Evolutionary conservation across 495 filamentous ascomycete species (phyloP).

Genomic region (Penicillium mononematosum): DNA sequence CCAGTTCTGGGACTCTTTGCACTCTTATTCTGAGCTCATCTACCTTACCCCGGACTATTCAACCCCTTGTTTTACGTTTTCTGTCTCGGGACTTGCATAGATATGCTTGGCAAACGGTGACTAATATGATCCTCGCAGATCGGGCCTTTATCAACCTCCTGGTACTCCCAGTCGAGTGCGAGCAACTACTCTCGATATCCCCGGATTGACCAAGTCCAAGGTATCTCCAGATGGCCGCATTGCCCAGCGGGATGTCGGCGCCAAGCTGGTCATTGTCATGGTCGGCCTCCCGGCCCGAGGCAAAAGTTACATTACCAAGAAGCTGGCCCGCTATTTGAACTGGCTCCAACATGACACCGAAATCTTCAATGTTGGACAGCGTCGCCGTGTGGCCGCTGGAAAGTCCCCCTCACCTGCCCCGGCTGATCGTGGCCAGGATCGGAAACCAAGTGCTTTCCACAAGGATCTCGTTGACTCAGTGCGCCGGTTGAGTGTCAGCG

Average conservation of each 20-base stretch:
- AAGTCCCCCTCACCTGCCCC: slow-evolving; percentile 42
- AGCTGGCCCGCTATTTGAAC: slow-evolving; percentile 89
- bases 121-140: slow-evolving; percentile 17
- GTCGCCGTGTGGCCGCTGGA: slow-evolving; percentile 76
- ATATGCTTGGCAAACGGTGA: not conserved
- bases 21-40: not conserved
- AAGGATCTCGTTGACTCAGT: slow-evolving; percentile 46
- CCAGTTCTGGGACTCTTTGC: not conserved
- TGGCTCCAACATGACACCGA: slow-evolving; percentile 94
- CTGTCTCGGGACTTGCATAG: not conserved
- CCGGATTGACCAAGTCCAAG: slow-evolving; percentile 85
- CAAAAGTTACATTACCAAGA: slow-evolving; percentile 98
- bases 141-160: slow-evolving; percentile 37
- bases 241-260: slow-evolving; percentile 84
- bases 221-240: slow-evolving; percentile 94
- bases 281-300: slow-evolving; percentile 92
- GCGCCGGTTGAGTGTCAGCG: slow-evolving; percentile 43
- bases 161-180: slow-evolving; percentile 59
- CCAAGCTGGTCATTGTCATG: slow-evolving; percentile 98
- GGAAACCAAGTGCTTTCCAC: slow-evolving; percentile 35
- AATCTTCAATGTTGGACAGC: slow-evolving; percentile 97
- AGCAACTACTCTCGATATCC: slow-evolving; percentile 83
- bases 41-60: not conserved
- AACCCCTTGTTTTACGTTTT: not conserved
- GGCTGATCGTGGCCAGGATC: slow-evolving; percentile 14